A percentile compares a stretch with the other conserved stretches of the same genome.
Evolutionary conservation across 1,139 yeast genomes (phyloP).

Genomic region (Zygosaccharomyces sapae): DNA sequence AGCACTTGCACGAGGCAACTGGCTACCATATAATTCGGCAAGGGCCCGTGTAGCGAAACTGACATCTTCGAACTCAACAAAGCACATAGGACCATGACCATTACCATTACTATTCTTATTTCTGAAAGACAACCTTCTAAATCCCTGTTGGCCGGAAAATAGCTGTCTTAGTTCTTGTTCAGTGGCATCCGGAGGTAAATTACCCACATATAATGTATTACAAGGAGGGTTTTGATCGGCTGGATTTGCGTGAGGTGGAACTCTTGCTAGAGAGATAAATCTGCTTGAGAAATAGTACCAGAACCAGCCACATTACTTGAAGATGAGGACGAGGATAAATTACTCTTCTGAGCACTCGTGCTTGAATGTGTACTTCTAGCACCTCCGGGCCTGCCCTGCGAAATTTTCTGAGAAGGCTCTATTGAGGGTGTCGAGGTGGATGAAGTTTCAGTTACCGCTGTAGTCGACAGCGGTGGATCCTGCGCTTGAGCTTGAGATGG

Average conservation of each 20-base stretch:
- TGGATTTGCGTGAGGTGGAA: constrained; percentile 96
- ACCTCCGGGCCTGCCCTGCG: constrained; percentile 16
- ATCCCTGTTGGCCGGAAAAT: constrained; percentile 87
- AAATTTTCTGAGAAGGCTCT: constrained; percentile 18
- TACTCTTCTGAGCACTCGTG: constrained; percentile 21
- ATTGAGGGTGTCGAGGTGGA: constrained; percentile 10
- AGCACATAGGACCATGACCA: constrained; percentile 95
- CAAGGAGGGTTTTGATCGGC: constrained; percentile 99
- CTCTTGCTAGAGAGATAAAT: constrained; percentile 64
- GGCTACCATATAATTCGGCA: constrained; percentile 87
- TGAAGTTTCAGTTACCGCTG: constrained; percentile 9
- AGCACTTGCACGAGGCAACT: constrained; percentile 59
- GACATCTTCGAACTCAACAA: constrained; percentile 96
- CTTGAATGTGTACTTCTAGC: constrained; percentile 15
- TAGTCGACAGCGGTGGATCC: constrained; percentile 10
- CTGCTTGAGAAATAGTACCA: constrained; percentile 48
- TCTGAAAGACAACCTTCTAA: constrained; percentile 85
- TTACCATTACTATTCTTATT: constrained; percentile 51
- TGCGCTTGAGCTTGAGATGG: constrained; percentile 7
- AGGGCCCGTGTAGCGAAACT: constrained; percentile 89
- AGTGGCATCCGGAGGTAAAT: constrained; percentile 94
- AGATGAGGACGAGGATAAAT: constrained; percentile 19
- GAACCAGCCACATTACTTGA: constrained; percentile 20
- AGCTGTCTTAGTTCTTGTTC: constrained; percentile 86
- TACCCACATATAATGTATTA: constrained; percentile 93